A percentile compares a stretch with the other conserved stretches of the same genome.
Evolutionary conservation across 371 early-diverging fungal genomes (phyloP).

Genomic region (Rhizomucor pusillus): DNA sequence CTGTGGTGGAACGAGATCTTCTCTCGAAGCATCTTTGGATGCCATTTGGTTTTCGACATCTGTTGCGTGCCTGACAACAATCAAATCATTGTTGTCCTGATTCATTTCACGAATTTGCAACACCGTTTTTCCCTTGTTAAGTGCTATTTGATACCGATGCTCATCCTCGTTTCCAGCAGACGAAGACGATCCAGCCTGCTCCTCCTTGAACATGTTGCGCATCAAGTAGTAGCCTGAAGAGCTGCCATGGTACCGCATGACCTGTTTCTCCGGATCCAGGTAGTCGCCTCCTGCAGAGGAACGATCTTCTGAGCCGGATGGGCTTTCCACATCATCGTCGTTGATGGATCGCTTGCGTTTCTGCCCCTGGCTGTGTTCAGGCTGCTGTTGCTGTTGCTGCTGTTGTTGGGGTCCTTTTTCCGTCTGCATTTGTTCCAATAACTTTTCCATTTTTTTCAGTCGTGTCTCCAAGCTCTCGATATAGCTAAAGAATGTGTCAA

Average conservation of each 20-base stretch:
- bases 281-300: no score
- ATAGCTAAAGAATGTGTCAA: conserved; percentile 20
- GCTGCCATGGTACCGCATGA: conserved; percentile 43
- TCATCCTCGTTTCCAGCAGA: not conserved
- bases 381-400: not conserved
- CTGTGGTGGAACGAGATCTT: conserved; percentile 24
- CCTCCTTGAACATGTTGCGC: conserved; percentile 17
- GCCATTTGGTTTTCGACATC: conserved; percentile 22
- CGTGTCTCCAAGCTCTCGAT: conserved; percentile 46
- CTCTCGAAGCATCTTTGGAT: conserved; percentile 4
- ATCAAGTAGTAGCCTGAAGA: conserved; percentile 47
- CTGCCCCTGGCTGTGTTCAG: not conserved
- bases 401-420: conserved; percentile 2
- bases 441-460: conserved; percentile 36
- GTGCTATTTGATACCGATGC: not conserved
- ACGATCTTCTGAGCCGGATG: no score
- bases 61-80: conserved; percentile 33
- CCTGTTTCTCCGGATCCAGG: conserved; percentile 2
- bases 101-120: not conserved
- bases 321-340: conserved; percentile 1
- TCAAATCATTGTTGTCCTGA: conserved; percentile 11
- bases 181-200: not conserved
- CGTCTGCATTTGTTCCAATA: conserved; percentile 30
- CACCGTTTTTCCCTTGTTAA: not conserved
- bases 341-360: not conserved